These are phyloP conservation scores for Bryopsis sp. DNA, from an alignment of 139 green algal genomes.

Conservation along the genomic window DNA sequence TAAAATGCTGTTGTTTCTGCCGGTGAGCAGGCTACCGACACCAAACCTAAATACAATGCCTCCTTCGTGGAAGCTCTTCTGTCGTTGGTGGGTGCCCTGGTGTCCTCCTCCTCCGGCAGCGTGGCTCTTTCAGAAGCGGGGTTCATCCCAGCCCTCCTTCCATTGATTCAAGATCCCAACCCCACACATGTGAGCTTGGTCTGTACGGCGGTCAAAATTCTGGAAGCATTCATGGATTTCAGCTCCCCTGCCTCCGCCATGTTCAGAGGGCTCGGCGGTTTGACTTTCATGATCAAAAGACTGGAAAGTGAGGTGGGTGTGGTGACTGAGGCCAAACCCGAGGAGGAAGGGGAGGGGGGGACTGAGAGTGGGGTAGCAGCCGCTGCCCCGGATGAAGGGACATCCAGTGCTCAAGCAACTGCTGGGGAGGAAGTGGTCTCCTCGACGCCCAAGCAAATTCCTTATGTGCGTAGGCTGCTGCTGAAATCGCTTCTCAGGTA, in stretches of 20 bases:
- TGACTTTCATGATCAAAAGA: conserved; percentile 58
- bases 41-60: conserved; percentile 24
- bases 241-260: conserved; percentile 39
- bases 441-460: conserved; percentile 18
- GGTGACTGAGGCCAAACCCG: background rate
- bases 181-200: conserved; percentile 61
- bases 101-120: conserved; percentile 55
- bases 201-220: conserved; percentile 52
- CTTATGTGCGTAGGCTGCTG: conserved; percentile 57
- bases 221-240: conserved; percentile 89
- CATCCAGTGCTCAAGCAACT: background rate
- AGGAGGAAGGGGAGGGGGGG: too few species aligned
- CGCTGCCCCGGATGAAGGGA: background rate
- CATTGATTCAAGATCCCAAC: conserved; percentile 51
- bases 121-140: conserved; percentile 67
- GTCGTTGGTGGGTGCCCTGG: conserved; percentile 59
- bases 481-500: conserved; percentile 79
- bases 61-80: conserved; percentile 79
- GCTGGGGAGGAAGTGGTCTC: conserved; percentile 7
- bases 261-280: conserved; percentile 79
- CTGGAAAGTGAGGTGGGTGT: conserved; percentile 56
- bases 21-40: background rate
- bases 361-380: background rate
- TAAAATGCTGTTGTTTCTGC: too few species aligned
- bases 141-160: conserved; percentile 74